These are phyloP conservation scores for Globisporangium splendens DNA, from an alignment of 352 stramenopile species.

Conservation along the genomic window DNA sequence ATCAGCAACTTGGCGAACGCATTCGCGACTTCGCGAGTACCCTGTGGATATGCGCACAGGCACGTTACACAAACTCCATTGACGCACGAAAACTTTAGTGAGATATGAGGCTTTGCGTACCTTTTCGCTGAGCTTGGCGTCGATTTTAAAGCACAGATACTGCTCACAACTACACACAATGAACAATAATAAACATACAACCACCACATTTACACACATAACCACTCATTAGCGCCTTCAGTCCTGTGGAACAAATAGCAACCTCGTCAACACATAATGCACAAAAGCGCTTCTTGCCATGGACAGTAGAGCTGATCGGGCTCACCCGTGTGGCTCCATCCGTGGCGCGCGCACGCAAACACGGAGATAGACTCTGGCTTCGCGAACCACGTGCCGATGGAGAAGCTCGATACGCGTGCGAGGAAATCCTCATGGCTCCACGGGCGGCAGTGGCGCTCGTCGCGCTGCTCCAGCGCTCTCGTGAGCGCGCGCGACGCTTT, in stretches of 20 bases:
- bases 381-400: conserved; percentile 56
- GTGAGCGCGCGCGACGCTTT: background rate
- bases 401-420: conserved; percentile 46
- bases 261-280: background rate
- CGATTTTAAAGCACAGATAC: conserved; percentile 51
- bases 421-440: conserved; percentile 53
- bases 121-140: conserved; percentile 37
- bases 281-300: conserved; percentile 18
- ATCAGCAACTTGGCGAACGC: conserved; percentile 41
- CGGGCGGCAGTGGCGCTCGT: conserved; percentile 17
- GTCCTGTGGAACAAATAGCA: background rate
- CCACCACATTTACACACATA: background rate
- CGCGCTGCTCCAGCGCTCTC: background rate
- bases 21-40: conserved; percentile 29
- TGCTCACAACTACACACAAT: conserved; percentile 30
- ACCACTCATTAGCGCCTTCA: background rate
- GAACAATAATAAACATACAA: conserved; percentile 14
- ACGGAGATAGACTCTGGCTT: conserved; percentile 45
- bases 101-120: conserved; percentile 2
- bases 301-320: conserved; percentile 43
- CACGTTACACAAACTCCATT: background rate
- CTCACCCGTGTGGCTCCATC: conserved; percentile 39
- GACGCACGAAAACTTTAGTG: too few species aligned
- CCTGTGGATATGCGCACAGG: conserved; percentile 7
- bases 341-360: conserved; percentile 47